Base-by-base conservation (phyloP, 768 basidiomycete species). In the Favolaschia claudopus region DNA sequence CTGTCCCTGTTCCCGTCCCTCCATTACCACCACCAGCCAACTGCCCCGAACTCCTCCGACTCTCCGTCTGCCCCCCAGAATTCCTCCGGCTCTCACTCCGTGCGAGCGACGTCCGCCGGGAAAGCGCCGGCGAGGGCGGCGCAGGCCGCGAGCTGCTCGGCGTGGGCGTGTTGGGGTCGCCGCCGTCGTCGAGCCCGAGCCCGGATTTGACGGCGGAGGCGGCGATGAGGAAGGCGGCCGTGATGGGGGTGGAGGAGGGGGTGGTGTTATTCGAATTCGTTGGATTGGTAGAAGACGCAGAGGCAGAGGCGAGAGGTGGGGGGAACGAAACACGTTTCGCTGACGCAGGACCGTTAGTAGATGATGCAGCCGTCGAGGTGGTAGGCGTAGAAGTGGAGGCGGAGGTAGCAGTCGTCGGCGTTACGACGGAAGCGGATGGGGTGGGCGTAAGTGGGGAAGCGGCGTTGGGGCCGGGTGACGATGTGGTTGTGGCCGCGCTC, bases 141-240 rank as follows among this genome's bases (percentile, higher is more conserved):
- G 87, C 87, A 31, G 85, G 86, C 5, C 87, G 84, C 1, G 79
- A 80, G 13, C 82, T 80, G 1, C 76, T 76, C 60, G 77, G 82
- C 71, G 72, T 77, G 38, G 68, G 43, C 67, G 67, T 17, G 74
- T 67, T 39, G 70, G 74, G 19, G 74, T 69, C 15, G 72, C 68
- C 29, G 76, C 70, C 33, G 69, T 64, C 27, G 70, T 64, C 27
- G 70, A 71, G 32, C 65, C 67, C 24, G 43, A n/a, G n/a, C n/a
- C n/a, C n/a, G n/a, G n/a, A n/a, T n/a, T n/a, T n/a, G n/a, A n/a
- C 20, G 43, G 20, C 28, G 39, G 46, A 42, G 38, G 25, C 70
- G 32, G 65, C 67, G 19, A 34, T 15, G 43, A 22, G 31, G 39
- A 51, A 42, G 38, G 25, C 15, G 22, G 22, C 9, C 22, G 31